phyloP scores from a whole-genome alignment of 768 basidiomycete genomes.

The Suillus cothurnatus region DNA sequence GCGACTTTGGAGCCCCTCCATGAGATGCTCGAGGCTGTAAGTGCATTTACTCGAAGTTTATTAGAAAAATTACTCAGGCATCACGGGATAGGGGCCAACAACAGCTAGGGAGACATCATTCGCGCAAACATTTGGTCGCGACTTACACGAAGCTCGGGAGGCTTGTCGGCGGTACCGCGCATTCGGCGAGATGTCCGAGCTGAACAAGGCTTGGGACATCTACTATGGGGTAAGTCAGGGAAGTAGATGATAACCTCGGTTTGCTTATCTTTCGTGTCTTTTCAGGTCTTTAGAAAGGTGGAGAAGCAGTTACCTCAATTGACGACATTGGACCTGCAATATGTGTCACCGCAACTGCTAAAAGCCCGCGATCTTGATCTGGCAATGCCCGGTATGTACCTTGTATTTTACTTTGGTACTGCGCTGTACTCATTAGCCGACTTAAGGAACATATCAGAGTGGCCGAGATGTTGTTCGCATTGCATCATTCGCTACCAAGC shows the following conservation, averaged over 20 bases:
- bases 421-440: background rate
- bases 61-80: conserved; percentile 7
- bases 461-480: conserved; percentile 85
- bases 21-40: conserved; percentile 83
- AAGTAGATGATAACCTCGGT: conserved; percentile 4
- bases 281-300: conserved; percentile 91
- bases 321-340: conserved; percentile 91
- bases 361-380: conserved; percentile 89
- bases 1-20: conserved; percentile 89
- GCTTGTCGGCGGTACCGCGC: conserved; percentile 84
- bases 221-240: conserved; percentile 80
- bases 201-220: conserved; percentile 99
- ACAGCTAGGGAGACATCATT: conserved; percentile 96
- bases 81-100: conserved; percentile 71
- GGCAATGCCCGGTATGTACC: conserved; percentile 83
- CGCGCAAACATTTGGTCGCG: conserved; percentile 89
- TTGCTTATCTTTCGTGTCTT: background rate
- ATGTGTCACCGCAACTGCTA: conserved; percentile 90
- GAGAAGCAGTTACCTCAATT: conserved; percentile 91
- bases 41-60: conserved; percentile 22
- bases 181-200: conserved; percentile 83
- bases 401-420: background rate
- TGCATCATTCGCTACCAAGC: conserved; percentile 80
- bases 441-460: conserved; percentile 85
- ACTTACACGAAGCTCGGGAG: conserved; percentile 89